Evolutionary conservation across 148 eudicot species (phyloP).

Genomic region (Dianthus caryophyllus): DNA sequence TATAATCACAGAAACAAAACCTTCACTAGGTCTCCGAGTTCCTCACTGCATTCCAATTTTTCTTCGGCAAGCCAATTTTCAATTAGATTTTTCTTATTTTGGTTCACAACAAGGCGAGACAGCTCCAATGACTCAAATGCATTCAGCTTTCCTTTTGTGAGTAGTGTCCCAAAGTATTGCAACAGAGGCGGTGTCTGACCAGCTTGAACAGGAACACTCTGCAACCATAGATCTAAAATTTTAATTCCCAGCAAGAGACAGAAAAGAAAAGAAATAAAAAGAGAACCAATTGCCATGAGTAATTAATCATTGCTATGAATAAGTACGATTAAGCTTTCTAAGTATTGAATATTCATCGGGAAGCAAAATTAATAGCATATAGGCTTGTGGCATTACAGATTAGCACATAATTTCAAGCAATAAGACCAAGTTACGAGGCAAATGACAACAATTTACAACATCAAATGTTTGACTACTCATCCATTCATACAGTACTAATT

Average conservation of each 20-base stretch:
- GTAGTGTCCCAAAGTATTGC: constrained; percentile 90
- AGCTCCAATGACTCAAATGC: constrained; percentile 92
- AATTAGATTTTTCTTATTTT: constrained; percentile 88
- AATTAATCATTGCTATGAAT: neutral
- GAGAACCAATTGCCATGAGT: neutral
- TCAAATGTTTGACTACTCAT: neutral
- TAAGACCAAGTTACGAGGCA: neutral
- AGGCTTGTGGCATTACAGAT: neutral
- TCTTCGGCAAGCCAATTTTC: constrained; percentile 99
- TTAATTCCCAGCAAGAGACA: neutral
- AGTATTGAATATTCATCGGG: neutral
- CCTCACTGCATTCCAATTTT: constrained; percentile 94
- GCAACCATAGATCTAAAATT: constrained; percentile 28
- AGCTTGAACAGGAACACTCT: constrained; percentile 99
- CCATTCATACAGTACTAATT: neutral
- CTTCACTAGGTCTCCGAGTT: constrained; percentile 99
- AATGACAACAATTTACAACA: neutral
- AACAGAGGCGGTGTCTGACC: constrained; percentile 95
- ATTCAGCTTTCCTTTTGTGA: constrained; percentile 92
- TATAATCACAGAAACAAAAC: constrained; percentile 26
- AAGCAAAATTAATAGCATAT: neutral
- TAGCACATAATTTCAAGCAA: neutral
- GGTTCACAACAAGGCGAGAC: constrained; percentile 94
- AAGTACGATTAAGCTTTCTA: neutral
- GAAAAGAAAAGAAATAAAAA: too few relatives aligned